Evolutionary conservation across 139 green algal genomes (phyloP), one percentile per base, ranked within the genome.

Genomic region (Gonium pectorale): DNA sequence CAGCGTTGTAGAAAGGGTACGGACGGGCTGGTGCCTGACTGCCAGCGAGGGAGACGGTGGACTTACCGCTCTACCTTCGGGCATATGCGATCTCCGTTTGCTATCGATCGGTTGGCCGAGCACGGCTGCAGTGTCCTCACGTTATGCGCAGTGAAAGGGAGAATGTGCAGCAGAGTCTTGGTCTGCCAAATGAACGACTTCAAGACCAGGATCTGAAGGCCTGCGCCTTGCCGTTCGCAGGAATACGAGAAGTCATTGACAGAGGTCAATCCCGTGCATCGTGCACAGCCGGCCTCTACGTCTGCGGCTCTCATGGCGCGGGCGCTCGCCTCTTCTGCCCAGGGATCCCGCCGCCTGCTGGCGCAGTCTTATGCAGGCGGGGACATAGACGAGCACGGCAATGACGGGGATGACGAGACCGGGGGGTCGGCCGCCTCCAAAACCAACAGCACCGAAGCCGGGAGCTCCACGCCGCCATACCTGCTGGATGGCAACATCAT

Each of bases 381-480:
- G 27, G n/a, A 56, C 37, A 68, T 51, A 29, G 54, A 67, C 52
- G 56, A 69, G 37, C 75, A 79, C 43, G 70, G 46, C 9, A 79
- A 80, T 26, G 72, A 80, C 64, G 64, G n/a, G 13, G 64, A 46
- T 19, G 64, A 46, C 2, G 6, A 37, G 68, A 27, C 3, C 26
- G 9, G 43, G 68, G 22, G 9, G 43, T 41, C 49, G 13, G 49
- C 13, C 49, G 49, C 49, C 17, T 13, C 13, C 49, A 13, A 56
- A 56, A 17, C 13, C 13, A 56, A 13, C 13, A 56, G 49, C 49
- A 56, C 49, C 49, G 13, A 13, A 56, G 17, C 27, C 41, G 29
- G 29, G 9, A 15, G 19, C 27, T 29, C 29, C 41, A 59, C 27
- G 41, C 41, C 67, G 1, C 6, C 27, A 26, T 79, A 79, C 60